A percentile compares a stretch with the other conserved stretches of the same genome.
These are phyloP conservation scores for Pyrenophora teres DNA, from an alignment of 2,329 filamentous ascomycete species.

Conservation along the genomic window DNA sequence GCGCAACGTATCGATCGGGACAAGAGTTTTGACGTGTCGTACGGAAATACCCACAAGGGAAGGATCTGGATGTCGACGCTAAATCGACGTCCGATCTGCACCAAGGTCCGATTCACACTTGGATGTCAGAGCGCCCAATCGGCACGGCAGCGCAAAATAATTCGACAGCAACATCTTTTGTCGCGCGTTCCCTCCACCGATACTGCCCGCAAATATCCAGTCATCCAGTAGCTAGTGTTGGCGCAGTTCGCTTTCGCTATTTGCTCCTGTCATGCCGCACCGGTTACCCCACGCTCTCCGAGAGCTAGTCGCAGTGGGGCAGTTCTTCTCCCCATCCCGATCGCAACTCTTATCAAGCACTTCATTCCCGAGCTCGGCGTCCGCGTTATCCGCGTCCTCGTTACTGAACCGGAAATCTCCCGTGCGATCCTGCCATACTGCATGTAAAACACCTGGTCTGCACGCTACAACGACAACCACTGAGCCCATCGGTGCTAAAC, in stretches of 20 bases:
- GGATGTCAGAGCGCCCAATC: slow-evolving; percentile 38
- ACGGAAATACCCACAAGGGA: neutral
- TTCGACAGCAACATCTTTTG: slow-evolving; percentile 4
- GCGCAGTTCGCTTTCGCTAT: slow-evolving; percentile 3
- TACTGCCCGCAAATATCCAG: slow-evolving; percentile 17
- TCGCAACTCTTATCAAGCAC: slow-evolving; percentile 13
- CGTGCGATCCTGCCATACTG: slow-evolving; percentile 8
- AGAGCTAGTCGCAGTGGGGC: slow-evolving; percentile 20
- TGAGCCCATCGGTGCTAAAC: slow-evolving; percentile 4
- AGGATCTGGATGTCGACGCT: slow-evolving; percentile 15
- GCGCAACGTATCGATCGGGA: neutral
- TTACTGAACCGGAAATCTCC: slow-evolving; percentile 1
- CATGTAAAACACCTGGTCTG: neutral
- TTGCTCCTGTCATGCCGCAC: slow-evolving; percentile 19
- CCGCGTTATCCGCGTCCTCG: neutral
- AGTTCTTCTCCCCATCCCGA: slow-evolving; percentile 8
- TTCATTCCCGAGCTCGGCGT: slow-evolving; percentile 2
- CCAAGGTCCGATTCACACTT: slow-evolving; percentile 16
- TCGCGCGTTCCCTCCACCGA: slow-evolving; percentile 21
- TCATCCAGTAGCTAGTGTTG: slow-evolving; percentile 2
- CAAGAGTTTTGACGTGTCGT: neutral
- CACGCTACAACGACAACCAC: neutral
- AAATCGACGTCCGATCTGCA: slow-evolving; percentile 22
- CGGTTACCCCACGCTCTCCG: slow-evolving; percentile 32
- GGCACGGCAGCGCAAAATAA: slow-evolving; percentile 25